These are phyloP conservation scores for Cucumis melo DNA, from an alignment of 306 rosid genomes.

Conservation along the genomic window DNA sequence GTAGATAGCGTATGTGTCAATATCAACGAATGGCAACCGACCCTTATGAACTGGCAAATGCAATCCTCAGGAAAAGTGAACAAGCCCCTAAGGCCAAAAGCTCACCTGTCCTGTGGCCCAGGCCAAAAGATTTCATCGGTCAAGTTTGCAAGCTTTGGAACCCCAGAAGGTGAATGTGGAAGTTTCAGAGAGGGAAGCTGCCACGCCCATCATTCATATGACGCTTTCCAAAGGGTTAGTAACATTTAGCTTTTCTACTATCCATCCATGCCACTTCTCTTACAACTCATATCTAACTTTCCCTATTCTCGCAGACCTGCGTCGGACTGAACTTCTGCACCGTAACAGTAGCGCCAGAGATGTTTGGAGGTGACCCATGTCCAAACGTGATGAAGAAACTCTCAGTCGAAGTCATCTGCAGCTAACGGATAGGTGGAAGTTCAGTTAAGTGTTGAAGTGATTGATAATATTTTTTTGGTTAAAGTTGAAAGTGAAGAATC, in stretches of 20 bases:
- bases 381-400: constrained; percentile 89
- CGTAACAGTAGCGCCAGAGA: constrained; percentile 62
- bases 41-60: constrained; percentile 60
- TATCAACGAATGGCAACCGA: constrained; percentile 97
- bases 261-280: background rate
- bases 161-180: constrained; percentile 80
- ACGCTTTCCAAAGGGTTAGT: constrained; percentile 66
- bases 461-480: constrained; percentile 6
- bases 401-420: constrained; percentile 81
- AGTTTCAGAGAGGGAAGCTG: constrained; percentile 73
- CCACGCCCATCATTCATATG: constrained; percentile 83
- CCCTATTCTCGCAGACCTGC: constrained; percentile 53
- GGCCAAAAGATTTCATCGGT: constrained; percentile 80
- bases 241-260: background rate
- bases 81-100: constrained; percentile 64
- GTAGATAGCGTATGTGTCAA: constrained; percentile 70
- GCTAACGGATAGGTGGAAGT: constrained; percentile 24
- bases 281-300: background rate
- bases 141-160: constrained; percentile 96
- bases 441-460: constrained; percentile 4
- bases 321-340: constrained; percentile 69
- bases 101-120: constrained; percentile 65
- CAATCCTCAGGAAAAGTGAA: constrained; percentile 67
- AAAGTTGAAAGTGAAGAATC: constrained; percentile 14
- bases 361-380: constrained; percentile 97